These are phyloP conservation scores for Metarhizium brunneum DNA, from an alignment of 2,329 filamentous ascomycete species.

Conservation along the genomic window DNA sequence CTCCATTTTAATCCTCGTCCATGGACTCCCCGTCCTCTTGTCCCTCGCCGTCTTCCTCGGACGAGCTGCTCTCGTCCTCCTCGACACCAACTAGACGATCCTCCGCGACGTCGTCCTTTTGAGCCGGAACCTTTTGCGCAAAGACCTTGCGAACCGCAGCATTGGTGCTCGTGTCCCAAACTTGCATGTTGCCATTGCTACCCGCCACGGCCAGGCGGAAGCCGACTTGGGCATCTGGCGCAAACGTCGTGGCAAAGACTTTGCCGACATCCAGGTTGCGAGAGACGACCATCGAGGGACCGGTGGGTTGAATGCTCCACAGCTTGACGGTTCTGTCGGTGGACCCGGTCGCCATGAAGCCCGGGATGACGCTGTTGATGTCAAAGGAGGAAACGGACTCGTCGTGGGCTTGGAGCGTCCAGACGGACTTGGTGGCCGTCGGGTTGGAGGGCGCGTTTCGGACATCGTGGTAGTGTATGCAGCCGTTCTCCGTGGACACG, in stretches of 20 bases:
- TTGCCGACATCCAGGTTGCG: slow-evolving; percentile 90
- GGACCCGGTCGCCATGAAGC: slow-evolving; percentile 87
- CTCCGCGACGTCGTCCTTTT: slow-evolving; percentile 47
- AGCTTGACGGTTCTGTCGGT: slow-evolving; percentile 94
- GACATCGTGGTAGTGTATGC: slow-evolving; percentile 86
- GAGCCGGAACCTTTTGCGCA: slow-evolving; percentile 54
- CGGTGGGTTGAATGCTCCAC: slow-evolving; percentile 78
- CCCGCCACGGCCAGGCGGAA: slow-evolving; percentile 91
- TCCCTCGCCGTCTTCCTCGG: slow-evolving; percentile 50
- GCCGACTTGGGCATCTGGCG: slow-evolving; percentile 79
- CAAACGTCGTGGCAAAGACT: slow-evolving; percentile 86
- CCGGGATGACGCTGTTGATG: slow-evolving; percentile 80
- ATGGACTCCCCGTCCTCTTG: slow-evolving; percentile 14
- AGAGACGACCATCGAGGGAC: slow-evolving; percentile 83
- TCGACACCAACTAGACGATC: slow-evolving; percentile 72
- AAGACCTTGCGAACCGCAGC: slow-evolving; percentile 77
- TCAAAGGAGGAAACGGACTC: slow-evolving; percentile 87
- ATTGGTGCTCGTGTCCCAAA: slow-evolving; percentile 97
- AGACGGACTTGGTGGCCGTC: slow-evolving; percentile 71
- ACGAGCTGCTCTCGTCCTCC: slow-evolving; percentile 58
- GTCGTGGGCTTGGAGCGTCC: slow-evolving; percentile 94
- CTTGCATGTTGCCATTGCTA: slow-evolving; percentile 83
- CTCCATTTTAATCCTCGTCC: slow-evolving; percentile 14
- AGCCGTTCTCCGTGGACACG: slow-evolving; percentile 84
- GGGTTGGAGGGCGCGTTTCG: slow-evolving; percentile 67